These are phyloP conservation scores for Mucor mucedo DNA, from an alignment of 371 early-diverging fungal genomes.

Conservation along the genomic window DNA sequence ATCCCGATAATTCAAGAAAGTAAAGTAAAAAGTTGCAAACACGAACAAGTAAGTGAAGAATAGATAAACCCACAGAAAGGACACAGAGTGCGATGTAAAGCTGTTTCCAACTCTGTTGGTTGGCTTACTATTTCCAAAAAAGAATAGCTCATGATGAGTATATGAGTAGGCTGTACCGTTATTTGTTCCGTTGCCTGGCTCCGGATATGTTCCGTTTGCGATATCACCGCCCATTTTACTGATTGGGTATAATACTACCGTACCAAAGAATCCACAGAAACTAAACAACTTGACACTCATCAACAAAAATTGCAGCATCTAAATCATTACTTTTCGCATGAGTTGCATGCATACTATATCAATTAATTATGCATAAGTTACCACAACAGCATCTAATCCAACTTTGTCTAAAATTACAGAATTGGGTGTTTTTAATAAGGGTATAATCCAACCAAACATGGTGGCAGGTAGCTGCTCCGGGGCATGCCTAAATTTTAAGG, in stretches of 20 bases:
- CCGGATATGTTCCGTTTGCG: constrained; percentile 33
- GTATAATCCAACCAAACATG: constrained; percentile 70
- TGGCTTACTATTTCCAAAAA: not conserved
- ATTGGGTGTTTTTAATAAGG: constrained; percentile 59
- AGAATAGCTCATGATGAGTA: constrained; percentile 13
- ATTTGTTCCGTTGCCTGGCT: constrained; percentile 15
- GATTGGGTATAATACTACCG: constrained; percentile 51
- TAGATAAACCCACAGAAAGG: constrained; percentile 60
- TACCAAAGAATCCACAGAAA: constrained; percentile 56
- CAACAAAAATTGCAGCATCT: constrained; percentile 60
- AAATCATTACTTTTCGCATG: not conserved
- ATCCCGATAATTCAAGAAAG: constrained; percentile 64
- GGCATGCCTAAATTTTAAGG: constrained; percentile 43
- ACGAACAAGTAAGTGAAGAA: constrained; percentile 70
- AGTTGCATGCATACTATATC: not conserved
- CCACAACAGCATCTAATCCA: constrained; percentile 74
- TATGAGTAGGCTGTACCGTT: constrained; percentile 4
- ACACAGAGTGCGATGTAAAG: constrained; percentile 28
- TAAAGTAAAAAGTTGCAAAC: constrained; percentile 61
- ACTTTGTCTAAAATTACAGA: constrained; percentile 63
- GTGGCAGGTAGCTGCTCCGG: constrained; percentile 55
- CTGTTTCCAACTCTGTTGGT: not conserved
- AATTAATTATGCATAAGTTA: constrained; percentile 14
- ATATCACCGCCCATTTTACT: constrained; percentile 55
- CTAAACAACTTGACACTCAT: constrained; percentile 57